Conservation (phyloP, 108 stramenopile genomes). For the Pseudonitzschia delicatissima region DNA sequence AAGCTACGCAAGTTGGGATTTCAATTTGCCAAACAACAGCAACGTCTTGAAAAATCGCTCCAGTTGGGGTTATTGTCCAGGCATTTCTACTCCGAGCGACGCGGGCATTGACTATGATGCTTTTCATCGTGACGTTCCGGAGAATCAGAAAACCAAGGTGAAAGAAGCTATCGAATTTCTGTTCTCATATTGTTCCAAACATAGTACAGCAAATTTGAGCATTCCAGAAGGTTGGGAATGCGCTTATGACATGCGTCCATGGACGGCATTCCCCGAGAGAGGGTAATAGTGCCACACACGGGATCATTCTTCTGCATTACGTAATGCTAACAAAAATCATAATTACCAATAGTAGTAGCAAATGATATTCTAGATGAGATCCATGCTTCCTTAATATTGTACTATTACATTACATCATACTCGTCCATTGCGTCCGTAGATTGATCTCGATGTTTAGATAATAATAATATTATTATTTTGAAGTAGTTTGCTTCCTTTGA, state of each 20-base stretch:
- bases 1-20: constrained; percentile 60
- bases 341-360: too few relatives aligned
- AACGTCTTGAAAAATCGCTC: constrained; percentile 54
- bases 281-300: not conserved
- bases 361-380: too few relatives aligned
- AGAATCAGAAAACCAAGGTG: constrained; percentile 47
- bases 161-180: constrained; percentile 64
- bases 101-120: constrained; percentile 49
- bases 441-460: too few relatives aligned
- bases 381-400: too few relatives aligned
- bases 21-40: constrained; percentile 40
- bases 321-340: too few relatives aligned
- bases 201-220: not conserved
- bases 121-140: constrained; percentile 59
- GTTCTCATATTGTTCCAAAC: constrained; percentile 44
- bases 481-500: too few relatives aligned
- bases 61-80: constrained; percentile 58
- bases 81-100: constrained; percentile 42
- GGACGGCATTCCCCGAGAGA: constrained; percentile 78
- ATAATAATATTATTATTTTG: too few relatives aligned
- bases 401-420: too few relatives aligned
- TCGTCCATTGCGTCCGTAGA: too few relatives aligned
- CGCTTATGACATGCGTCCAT: constrained; percentile 77
- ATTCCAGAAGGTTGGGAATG: constrained; percentile 51
- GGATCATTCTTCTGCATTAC: not conserved